Evolutionary conservation across 306 rosid species (phyloP).

Genomic region (Fagus sylvatica): DNA sequence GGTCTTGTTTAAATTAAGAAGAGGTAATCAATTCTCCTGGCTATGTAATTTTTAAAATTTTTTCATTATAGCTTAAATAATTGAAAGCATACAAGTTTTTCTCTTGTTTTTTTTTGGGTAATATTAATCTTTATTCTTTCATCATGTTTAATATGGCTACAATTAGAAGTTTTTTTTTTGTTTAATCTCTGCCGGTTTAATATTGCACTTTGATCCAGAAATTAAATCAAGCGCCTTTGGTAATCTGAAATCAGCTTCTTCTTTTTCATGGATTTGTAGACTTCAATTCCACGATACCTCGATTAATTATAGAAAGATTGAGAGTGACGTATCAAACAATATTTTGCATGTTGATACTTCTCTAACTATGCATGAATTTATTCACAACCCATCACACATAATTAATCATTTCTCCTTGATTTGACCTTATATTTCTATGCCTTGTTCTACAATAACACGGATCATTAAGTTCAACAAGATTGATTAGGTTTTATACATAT

Average conservation of each 20-base stretch:
- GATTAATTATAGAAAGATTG: conserved; percentile 21
- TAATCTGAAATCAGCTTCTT: conserved; percentile 30
- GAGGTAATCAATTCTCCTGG: too few species aligned
- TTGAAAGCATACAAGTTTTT: too few species aligned
- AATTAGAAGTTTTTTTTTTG: conserved; percentile 2
- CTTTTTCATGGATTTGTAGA: conserved; percentile 34
- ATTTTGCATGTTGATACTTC: conserved; percentile 12
- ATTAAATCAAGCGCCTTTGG: conserved; percentile 23
- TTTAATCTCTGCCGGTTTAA: conserved; percentile 19
- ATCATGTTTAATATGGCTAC: too few species aligned
- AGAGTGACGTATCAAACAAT: conserved; percentile 21
- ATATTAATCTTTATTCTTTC: too few species aligned
- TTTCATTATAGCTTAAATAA: too few species aligned
- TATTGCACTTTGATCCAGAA: conserved; percentile 22
- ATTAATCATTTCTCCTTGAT: not conserved
- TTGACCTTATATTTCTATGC: not conserved
- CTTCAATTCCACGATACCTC: conserved; percentile 37
- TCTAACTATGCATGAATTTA: not conserved
- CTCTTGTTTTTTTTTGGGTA: too few species aligned
- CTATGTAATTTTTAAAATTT: too few species aligned
- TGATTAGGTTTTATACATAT: not conserved
- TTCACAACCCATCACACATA: not conserved
- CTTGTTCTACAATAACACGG: not conserved
- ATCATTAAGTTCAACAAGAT: not conserved
- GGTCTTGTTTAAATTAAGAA: too few species aligned